Percentiles rank a stretch among this genome's conserved stretches.
Evolutionary conservation across 2,329 filamentous ascomycete species (phyloP).

Genomic region (Beauveria varroae): DNA sequence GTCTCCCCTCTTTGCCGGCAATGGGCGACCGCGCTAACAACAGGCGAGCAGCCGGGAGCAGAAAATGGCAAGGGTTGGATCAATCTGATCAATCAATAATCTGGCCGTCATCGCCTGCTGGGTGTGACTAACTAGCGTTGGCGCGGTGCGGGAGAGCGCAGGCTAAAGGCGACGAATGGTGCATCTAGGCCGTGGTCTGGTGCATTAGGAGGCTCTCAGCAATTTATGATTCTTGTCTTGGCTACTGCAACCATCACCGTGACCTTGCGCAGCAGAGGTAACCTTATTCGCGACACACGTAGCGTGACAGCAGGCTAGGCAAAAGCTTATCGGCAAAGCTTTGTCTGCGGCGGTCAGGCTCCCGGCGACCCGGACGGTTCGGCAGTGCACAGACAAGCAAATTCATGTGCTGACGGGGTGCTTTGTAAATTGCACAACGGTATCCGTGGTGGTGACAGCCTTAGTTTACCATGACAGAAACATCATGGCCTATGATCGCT

Average conservation of each 20-base stretch:
- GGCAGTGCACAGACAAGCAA: constrained; percentile 1
- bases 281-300: background rate
- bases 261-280: background rate
- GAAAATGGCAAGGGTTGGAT: background rate
- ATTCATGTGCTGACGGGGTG: background rate
- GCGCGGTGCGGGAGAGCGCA: background rate
- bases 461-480: no score
- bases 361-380: background rate
- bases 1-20: background rate
- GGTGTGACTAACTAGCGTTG: background rate
- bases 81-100: background rate
- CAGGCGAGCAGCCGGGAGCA: background rate
- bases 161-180: background rate
- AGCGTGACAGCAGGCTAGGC: background rate
- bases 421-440: no score
- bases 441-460: no score
- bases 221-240: no score
- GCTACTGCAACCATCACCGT: no score
- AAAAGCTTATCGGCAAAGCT: constrained; percentile 4
- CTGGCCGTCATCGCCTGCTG: background rate
- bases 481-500: no score
- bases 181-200: background rate
- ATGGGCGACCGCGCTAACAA: background rate
- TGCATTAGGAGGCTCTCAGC: background rate
- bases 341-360: background rate